These are phyloP conservation scores for Aphanomyces astaci DNA, from an alignment of 352 stramenopile genomes.

Conservation along the genomic window DNA sequence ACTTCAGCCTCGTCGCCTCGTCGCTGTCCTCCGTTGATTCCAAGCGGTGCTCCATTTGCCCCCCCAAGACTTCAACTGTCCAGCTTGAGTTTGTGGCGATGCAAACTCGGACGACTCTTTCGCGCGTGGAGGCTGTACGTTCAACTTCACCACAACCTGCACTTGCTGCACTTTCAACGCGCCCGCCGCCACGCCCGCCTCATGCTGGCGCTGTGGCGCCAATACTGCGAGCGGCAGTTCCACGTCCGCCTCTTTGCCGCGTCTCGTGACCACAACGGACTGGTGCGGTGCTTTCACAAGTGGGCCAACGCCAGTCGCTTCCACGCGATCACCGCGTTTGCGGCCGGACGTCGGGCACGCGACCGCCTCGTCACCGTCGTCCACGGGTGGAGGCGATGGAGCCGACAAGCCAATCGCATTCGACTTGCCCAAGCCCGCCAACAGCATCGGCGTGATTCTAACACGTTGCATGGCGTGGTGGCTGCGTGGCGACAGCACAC, in stretches of 20 bases:
- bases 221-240: not conserved
- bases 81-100: not conserved
- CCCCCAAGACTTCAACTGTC: not conserved
- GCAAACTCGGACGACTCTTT: not conserved
- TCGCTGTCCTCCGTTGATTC: too few species aligned
- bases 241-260: not conserved
- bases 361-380: not conserved
- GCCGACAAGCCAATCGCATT: not conserved
- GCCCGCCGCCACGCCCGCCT: not conserved
- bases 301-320: conserved; percentile 17
- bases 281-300: not conserved
- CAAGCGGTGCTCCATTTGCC: not conserved
- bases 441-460: not conserved
- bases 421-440: not conserved
- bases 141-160: not conserved
- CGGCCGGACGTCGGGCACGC: not conserved
- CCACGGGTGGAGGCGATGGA: not conserved
- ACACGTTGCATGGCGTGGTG: not conserved
- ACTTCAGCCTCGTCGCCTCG: too few species aligned
- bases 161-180: not conserved
- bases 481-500: conserved; percentile 12
- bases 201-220: not conserved
- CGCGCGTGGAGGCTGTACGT: not conserved
- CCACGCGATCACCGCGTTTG: conserved; percentile 4
- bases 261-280: not conserved